Evolutionary conservation across 2,329 filamentous ascomycete species (phyloP), one percentile per base, ranked within the genome.

Genomic region (Chrysoporthe puriensis): DNA sequence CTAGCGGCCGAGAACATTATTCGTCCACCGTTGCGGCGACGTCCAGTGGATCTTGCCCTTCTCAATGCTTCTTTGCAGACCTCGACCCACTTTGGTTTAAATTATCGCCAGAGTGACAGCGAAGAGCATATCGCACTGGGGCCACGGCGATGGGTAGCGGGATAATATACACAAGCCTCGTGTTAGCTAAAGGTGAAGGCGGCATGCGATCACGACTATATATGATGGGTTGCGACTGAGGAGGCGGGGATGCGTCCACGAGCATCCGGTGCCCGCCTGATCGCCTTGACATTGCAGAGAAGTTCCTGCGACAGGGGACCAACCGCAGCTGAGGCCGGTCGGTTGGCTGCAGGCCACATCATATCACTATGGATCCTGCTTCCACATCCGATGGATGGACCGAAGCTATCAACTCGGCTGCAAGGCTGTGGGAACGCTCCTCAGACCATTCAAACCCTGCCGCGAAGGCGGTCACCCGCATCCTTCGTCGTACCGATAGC

Each of bases 371-470:
- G 48, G 48, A 14, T 13, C 40, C 36, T 26, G 34, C 57, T 59
- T 59, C 57, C 58, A 61, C n/a, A 61, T 44, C 46, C 40, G 58
- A 44, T 44, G 58, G 40, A 46, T 44, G 58, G 32, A 18, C 42
- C 58, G 58, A 61, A 14, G 21, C 58, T 46, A 46, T 61, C 21
- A 34, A n/a, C 42, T 61, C 58, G 58, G 58, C 40, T 61, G 26
- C 43, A 21, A 61, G 26, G 42, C 26, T 42, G 59, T 48, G 59
- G 59, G 59, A 61, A 61, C 34, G 14, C 16, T 61, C 42, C 42
- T 44, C 43, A 61, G 59, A 18, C 59, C 42, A 46, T 32, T 16
- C 21, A 3, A 13, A 9, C 26, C 59, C 34, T 54, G 50, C 50
- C 26, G 50, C 4, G 4, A 7, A 32, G 48, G 34, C 34, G 16